Base-by-base conservation (phyloP, 768 basidiomycete genomes). In the Suillus paluster region DNA sequence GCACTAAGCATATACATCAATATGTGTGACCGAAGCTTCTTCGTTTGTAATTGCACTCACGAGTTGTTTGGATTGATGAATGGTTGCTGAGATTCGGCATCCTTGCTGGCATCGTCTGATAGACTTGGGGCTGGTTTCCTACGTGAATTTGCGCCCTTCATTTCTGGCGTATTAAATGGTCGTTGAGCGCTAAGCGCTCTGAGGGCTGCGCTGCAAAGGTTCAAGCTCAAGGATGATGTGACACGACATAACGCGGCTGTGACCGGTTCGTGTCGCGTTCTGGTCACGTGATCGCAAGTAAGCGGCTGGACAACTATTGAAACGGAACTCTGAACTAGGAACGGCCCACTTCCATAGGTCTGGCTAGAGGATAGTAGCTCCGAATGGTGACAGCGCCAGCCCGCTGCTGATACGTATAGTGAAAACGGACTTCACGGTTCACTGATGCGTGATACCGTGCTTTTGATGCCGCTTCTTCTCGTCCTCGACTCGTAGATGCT, bases 71-170 rank as follows among this genome's bases (percentile, higher is more conserved):
- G 27, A 59, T 25, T 10, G 23, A 41, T 55, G 39, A 30, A 27
- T 25, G n/a, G 21, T 23, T 42, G 46, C 10, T 7, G 55, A 34
- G 12, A 33, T 15, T 56, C 62, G 1, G 23, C 38, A 19, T 55
- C 38, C 45, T 41, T 21, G 25, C 27, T 14, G 42, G 14, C 23
- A 2, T 59, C 68, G 36, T 57, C 53, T 21, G 59, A 36, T 5
- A 62, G 61, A 15, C 27, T 50, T 12, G 70, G 73, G 1, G 61
- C 23, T 38, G 61, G 71, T 49, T 74, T 76, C 66, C 72, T 60
- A 53, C 54, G 63, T 2, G 67, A 17, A 67, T 71, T 73, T n/a
- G 36, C 34, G 30, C 33, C 19, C 21, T 30, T 34, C 42, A 55
- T 33, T 17, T 21, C 5, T 53, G 57, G 27, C 1, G 30, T 38